These are phyloP conservation scores for Metschnikowia lunata DNA, from an alignment of 805 yeast genomes.

Conservation along the genomic window DNA sequence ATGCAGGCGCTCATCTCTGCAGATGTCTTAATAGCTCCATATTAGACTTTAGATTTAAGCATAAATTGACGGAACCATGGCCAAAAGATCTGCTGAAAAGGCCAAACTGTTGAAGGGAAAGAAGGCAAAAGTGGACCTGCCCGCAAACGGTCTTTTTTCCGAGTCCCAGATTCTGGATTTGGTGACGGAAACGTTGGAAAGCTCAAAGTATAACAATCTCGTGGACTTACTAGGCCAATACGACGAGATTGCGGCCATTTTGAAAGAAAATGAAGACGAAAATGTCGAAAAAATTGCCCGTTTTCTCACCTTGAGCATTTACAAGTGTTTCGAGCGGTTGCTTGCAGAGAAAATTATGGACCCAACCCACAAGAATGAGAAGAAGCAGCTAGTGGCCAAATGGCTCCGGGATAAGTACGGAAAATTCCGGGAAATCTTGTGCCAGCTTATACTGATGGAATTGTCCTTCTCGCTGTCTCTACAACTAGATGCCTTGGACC, in stretches of 20 bases:
- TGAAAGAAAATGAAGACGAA: conserved; percentile 17
- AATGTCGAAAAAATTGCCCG: conserved; percentile 34
- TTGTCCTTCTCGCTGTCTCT: conserved; percentile 46
- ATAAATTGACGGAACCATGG: conserved; percentile 5
- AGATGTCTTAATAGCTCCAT: background rate
- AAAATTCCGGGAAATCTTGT: conserved; percentile 44
- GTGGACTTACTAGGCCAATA: conserved; percentile 43
- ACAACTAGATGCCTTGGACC: conserved; percentile 51
- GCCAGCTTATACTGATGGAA: conserved; percentile 36
- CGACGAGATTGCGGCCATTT: conserved; percentile 19
- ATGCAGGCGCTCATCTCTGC: conserved; percentile 10
- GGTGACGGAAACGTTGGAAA: conserved; percentile 31
- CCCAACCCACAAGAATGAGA: conserved; percentile 35
- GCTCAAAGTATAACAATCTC: conserved; percentile 55
- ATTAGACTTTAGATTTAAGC: background rate
- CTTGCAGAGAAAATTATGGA: conserved; percentile 36
- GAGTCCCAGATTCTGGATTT: conserved; percentile 21
- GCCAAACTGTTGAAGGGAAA: conserved; percentile 4
- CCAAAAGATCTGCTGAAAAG: conserved; percentile 19
- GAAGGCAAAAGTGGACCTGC: conserved; percentile 7
- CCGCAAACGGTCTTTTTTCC: conserved; percentile 12
- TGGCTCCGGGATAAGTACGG: conserved; percentile 65
- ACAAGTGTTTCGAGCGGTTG: conserved; percentile 46
- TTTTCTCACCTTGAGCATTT: conserved; percentile 38
- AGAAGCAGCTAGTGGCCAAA: conserved; percentile 45